Percentiles rank a stretch among this genome's conserved stretches.
phyloP scores from a whole-genome alignment of 345 rosid species.

The Cardamine occulta region DNA sequence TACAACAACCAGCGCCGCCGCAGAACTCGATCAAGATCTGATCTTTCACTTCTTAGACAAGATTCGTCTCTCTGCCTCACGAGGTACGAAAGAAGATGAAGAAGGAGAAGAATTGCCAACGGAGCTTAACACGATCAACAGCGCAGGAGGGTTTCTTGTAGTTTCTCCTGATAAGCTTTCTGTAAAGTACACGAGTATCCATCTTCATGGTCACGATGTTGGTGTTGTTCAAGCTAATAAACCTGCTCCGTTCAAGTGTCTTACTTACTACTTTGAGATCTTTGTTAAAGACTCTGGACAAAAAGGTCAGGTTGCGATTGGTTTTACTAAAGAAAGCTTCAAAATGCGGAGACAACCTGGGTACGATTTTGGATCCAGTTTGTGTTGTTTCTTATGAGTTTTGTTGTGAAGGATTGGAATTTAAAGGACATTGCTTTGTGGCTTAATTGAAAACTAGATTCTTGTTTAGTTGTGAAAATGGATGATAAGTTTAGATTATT shows the following conservation, averaged over 20 bases:
- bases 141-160: conserved; percentile 82
- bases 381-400: not conserved
- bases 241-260: conserved; percentile 78
- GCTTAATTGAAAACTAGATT: not conserved
- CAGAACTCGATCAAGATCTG: conserved; percentile 47
- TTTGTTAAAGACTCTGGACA: conserved; percentile 71
- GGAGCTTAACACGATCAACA: conserved; percentile 84
- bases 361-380: conserved; percentile 43
- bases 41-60: conserved; percentile 59
- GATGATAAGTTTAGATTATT: too few species aligned
- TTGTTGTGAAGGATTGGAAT: not conserved
- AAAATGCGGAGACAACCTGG: conserved; percentile 95
- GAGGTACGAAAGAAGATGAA: conserved; percentile 52
- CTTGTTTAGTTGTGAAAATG: not conserved
- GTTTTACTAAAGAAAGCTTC: conserved; percentile 77
- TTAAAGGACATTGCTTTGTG: too few species aligned
- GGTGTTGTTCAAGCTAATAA: conserved; percentile 85
- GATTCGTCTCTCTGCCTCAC: conserved; percentile 43
- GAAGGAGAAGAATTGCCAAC: conserved; percentile 71
- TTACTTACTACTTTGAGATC: conserved; percentile 92
- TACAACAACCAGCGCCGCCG: conserved; percentile 17
- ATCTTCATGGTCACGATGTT: conserved; percentile 81
- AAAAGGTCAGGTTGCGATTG: conserved; percentile 82
- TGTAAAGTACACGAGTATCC: conserved; percentile 64
- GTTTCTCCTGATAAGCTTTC: conserved; percentile 83